Base-by-base conservation (phyloP, 257 asterid species). In the Catharanthus roseus region DNA sequence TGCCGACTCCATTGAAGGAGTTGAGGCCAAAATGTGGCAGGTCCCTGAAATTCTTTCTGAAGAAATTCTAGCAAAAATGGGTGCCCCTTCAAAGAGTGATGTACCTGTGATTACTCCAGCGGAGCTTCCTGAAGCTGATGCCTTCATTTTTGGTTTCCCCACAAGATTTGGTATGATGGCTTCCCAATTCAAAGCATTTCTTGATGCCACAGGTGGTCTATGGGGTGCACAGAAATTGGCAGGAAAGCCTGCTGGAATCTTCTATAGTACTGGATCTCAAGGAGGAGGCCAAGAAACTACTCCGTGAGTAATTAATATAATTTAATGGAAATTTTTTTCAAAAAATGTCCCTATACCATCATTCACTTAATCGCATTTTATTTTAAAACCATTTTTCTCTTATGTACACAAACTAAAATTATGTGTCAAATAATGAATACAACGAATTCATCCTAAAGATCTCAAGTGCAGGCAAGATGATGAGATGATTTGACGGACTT, bases 1-100 rank as follows among this genome's bases (percentile, higher is more conserved):
- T 19, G 92, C 87, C 4, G 90, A 86, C 49, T 77, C 90, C 3
- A 84, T 87, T 18, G 86, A 87, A 78, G 92, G 95, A 6, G 92
- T 90, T 0, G 95, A 90, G 77, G 95, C 86, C 23, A 87, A 73
- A 55, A 28, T 90, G 34, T 90, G 89, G 89, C 95, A 87, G 91
- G 90, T 85, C 6, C 82, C 92, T 0, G 92, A 87, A 56, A 87
- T 67, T 13, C 84, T 87, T 6, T 34, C 87, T 0, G 79, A 77
- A 1, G 90, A 83, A 38, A 38, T 82, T 39, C 93, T 87, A 54
- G 82, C 50, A 8, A 86, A 83, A 61, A 65, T 86, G 84, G 54
- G 78, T 0, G 90, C 88, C 33, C 78, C 86, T 6, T 15, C 80
- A 26, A 77, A 82, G 83, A 78, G 85, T 4, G 82, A 77, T 53